These are phyloP conservation scores for Gastrolobium bilobum DNA, from an alignment of 306 rosid species.

Conservation along the genomic window DNA sequence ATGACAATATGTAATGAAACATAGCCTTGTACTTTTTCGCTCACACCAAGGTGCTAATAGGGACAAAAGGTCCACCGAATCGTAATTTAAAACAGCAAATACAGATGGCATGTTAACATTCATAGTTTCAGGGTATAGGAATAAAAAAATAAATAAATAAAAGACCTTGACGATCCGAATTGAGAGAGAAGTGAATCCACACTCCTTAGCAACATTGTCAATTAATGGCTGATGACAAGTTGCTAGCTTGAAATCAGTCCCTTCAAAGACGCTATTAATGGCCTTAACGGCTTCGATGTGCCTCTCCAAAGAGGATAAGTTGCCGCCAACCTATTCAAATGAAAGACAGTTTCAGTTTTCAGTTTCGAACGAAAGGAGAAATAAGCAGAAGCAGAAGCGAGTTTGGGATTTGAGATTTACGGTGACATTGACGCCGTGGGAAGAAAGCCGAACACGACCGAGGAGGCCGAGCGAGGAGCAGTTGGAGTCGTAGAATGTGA, in stretches of 20 bases:
- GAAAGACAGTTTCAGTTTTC: neutral
- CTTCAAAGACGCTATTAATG: conserved; percentile 57
- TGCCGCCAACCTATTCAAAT: conserved; percentile 78
- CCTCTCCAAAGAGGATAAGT: conserved; percentile 63
- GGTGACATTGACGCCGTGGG: conserved; percentile 91
- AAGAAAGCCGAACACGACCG: conserved; percentile 90
- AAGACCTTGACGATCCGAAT: conserved; percentile 79
- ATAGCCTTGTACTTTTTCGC: neutral
- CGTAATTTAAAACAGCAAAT: neutral
- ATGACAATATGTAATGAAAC: neutral
- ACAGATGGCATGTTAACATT: neutral
- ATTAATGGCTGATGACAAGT: conserved; percentile 67
- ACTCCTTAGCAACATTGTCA: conserved; percentile 74
- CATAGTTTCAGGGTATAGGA: no score
- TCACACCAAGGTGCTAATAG: neutral
- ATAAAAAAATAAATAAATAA: neutral
- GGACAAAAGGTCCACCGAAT: neutral
- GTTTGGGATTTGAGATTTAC: conserved; percentile 42
- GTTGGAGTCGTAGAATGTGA: conserved; percentile 74
- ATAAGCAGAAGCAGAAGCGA: neutral
- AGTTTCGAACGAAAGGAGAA: neutral
- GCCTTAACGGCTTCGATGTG: conserved; percentile 72
- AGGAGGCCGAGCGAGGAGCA: conserved; percentile 79
- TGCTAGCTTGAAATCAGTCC: conserved; percentile 94
- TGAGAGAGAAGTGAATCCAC: conserved; percentile 91